Evolutionary conservation across 169 alveolate genomes (phyloP), one percentile per base, ranked within the genome.

Genomic region (Perkinsus olseni): DNA sequence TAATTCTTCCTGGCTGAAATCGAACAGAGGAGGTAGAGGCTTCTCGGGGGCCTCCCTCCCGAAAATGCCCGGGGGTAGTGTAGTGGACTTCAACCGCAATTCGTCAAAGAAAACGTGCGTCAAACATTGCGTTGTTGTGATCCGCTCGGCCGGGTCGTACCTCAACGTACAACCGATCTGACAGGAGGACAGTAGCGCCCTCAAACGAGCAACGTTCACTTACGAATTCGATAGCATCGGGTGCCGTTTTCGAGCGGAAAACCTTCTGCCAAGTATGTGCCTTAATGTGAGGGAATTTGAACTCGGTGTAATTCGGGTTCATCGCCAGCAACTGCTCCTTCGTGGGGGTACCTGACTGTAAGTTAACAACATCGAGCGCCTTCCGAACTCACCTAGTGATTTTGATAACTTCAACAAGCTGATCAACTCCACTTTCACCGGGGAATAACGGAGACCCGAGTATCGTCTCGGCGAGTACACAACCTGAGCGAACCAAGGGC

Each of bases 381-480:
- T 38, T 24, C n/a, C 28, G 4, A 38, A 38, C 48, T n/a, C 51
- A 93, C 97, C 97, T 38, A 96, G 93, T 10, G 37, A 96, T 96
- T 95, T 98, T 98, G 74, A 98, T 98, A 48, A 99, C 98, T 93
- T 98, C 98, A n/a, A 98, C 99, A 4, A 99, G 96, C 95, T 99
- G 99, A 93, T 98, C 99, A 39, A 98, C 99, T 31, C 99, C 98
- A 36, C 99, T 96, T 94, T 98, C 99, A 38, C 99, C 99, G 28
- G 99, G 98, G 96, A 98, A 99, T 91, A 99, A 94, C 39, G 99
- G 99, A 93, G 97, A 97, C 8, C 99, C 99, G 93, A 98, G 94
- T 28, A 98, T 95, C 95, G 98, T 95, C 95, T 98, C 99, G 3
- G 99, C 99, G 74, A 98, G 95, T 28, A 99, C 99, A 93, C 99